Evolutionary conservation across 2,329 filamentous ascomycete species (phyloP).

Genomic region (Allantophomopsis lycopodina): DNA sequence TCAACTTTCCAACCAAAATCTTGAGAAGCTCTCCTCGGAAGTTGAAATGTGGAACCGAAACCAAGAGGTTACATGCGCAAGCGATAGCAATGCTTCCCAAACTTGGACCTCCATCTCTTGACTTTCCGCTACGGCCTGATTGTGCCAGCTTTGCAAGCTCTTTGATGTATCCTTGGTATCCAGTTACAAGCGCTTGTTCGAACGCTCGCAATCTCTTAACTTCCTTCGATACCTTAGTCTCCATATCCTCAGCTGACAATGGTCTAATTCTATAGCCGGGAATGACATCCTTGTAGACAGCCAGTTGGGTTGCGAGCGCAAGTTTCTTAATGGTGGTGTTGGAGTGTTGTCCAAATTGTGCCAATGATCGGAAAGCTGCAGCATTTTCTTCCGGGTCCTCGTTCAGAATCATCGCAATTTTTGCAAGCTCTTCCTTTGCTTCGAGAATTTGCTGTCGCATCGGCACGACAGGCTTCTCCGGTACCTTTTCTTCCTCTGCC

Average conservation of each 20-base stretch:
- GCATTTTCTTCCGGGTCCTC: conserved; percentile 89
- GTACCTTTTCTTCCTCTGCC: conserved; percentile 29
- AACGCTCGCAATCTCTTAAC: conserved; percentile 71
- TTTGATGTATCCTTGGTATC: conserved; percentile 76
- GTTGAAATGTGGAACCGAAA: conserved; percentile 90
- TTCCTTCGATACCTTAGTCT: conserved; percentile 81
- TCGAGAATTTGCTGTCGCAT: conserved; percentile 67
- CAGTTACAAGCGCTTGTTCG: conserved; percentile 74
- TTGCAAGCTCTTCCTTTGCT: conserved; percentile 86
- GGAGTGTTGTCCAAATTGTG: conserved; percentile 55
- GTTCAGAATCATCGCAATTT: conserved; percentile 67
- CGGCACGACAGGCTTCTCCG: conserved; percentile 50
- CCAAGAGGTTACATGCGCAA: conserved; percentile 72
- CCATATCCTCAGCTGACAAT: conserved; percentile 57
- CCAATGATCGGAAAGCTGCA: conserved; percentile 63
- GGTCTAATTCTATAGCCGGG: conserved; percentile 91
- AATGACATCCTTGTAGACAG: conserved; percentile 91
- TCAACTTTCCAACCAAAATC: conserved; percentile 76
- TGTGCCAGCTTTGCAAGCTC: conserved; percentile 59
- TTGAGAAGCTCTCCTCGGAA: conserved; percentile 79
- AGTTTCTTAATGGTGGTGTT: conserved; percentile 73
- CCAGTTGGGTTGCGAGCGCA: conserved; percentile 71
- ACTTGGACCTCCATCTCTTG: conserved; percentile 25
- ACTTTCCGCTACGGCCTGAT: conserved; percentile 25
- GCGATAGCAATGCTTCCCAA: conserved; percentile 67